These are phyloP conservation scores for Suillus luteus DNA, from an alignment of 768 basidiomycete genomes.

Conservation along the genomic window DNA sequence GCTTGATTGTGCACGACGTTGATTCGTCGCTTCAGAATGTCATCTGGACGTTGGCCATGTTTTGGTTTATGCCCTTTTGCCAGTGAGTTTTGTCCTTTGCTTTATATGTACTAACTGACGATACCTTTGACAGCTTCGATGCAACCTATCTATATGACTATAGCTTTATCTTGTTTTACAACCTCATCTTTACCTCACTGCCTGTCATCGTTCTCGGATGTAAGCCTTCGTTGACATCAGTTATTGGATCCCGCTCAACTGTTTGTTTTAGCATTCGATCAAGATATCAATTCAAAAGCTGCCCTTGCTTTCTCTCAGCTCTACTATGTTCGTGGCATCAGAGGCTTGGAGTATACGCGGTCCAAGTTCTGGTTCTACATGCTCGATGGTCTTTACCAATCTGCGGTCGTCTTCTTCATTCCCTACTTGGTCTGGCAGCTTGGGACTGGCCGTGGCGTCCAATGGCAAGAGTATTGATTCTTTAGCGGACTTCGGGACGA, in stretches of 20 bases:
- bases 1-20: conserved; percentile 9
- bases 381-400: conserved; percentile 93
- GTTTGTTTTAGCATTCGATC: conserved; percentile 70
- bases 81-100: conserved; percentile 46
- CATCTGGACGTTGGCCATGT: conserved; percentile 91
- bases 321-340: conserved; percentile 97
- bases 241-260: conserved; percentile 4
- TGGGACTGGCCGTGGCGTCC: conserved; percentile 65
- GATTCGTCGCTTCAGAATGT: conserved; percentile 59
- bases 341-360: conserved; percentile 90
- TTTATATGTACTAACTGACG: conserved; percentile 17
- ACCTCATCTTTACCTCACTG: conserved; percentile 89
- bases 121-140: conserved; percentile 65
- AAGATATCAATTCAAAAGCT: conserved; percentile 89
- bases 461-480: conserved; percentile 79
- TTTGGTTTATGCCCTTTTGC: conserved; percentile 93
- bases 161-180: conserved; percentile 90
- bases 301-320: conserved; percentile 92
- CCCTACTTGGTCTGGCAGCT: conserved; percentile 76
- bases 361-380: conserved; percentile 94
- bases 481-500: conserved; percentile 88
- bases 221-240: conserved; percentile 35
- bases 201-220: conserved; percentile 91
- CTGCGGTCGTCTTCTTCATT: conserved; percentile 82
- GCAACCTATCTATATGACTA: conserved; percentile 95